Evolutionary conservation across 768 basidiomycete species (phyloP).

Genomic region (Calocera cornea): DNA sequence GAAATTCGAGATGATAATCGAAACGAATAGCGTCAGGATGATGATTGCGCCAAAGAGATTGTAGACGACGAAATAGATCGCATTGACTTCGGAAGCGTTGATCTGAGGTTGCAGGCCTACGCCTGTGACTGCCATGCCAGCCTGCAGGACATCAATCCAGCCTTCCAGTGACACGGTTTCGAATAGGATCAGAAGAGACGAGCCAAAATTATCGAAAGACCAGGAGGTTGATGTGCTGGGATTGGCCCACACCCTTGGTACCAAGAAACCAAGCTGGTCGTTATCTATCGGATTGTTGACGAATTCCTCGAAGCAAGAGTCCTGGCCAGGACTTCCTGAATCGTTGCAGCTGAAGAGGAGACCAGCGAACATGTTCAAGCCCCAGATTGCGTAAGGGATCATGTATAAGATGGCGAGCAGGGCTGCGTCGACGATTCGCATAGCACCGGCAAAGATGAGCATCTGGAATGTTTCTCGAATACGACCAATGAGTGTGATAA

Average conservation of each 20-base stretch:
- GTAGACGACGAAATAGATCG: constrained; percentile 82
- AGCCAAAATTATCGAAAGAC: constrained; percentile 76
- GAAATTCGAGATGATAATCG: constrained; percentile 94
- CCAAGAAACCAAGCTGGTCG: constrained; percentile 51
- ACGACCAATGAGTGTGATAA: constrained; percentile 77
- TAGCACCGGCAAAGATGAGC: constrained; percentile 72
- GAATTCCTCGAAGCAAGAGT: constrained; percentile 65
- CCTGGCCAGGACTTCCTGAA: constrained; percentile 34
- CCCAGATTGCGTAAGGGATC: constrained; percentile 89
- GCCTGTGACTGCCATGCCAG: constrained; percentile 66
- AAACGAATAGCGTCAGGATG: constrained; percentile 80
- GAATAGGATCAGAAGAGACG: constrained; percentile 79
- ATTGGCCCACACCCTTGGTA: constrained; percentile 80
- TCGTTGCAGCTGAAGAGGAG: constrained; percentile 80
- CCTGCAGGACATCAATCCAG: constrained; percentile 86
- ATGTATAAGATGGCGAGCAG: constrained; percentile 80
- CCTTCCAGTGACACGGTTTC: constrained; percentile 94
- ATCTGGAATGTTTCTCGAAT: constrained; percentile 80
- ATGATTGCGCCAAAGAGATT: constrained; percentile 84
- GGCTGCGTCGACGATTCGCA: constrained; percentile 78
- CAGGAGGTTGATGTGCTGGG: constrained; percentile 72
- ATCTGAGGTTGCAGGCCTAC: constrained; percentile 50
- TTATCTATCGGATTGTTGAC: constrained; percentile 39
- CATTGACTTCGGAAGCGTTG: constrained; percentile 67
- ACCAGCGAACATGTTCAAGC: constrained; percentile 82